Conservation (phyloP, 768 basidiomycete genomes). For the Tylopilus plumbeoviolaceoides region DNA sequence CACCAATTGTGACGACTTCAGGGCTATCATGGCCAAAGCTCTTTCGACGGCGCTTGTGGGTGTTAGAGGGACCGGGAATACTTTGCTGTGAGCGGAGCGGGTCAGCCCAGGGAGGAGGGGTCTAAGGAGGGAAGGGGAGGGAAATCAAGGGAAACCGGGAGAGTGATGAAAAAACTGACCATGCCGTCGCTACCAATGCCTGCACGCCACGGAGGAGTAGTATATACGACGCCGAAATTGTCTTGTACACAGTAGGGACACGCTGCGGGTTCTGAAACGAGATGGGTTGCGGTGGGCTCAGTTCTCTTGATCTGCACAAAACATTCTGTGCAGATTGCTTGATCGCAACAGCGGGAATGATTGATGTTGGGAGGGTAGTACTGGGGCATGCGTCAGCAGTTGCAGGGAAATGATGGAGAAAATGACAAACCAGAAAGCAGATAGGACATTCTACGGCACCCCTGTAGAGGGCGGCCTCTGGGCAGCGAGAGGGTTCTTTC, state of each 20-base stretch:
- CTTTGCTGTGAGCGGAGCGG: conserved; percentile 45
- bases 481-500: conserved; percentile 61
- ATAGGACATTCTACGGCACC: conserved; percentile 95
- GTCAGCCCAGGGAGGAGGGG: conserved; percentile 50
- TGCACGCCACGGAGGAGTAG: conserved; percentile 72
- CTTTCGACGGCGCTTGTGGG: conserved; percentile 77
- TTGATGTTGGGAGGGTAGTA: conserved; percentile 98
- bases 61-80: conserved; percentile 35
- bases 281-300: conserved; percentile 91
- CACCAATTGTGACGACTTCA: conserved; percentile 90
- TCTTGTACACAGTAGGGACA: conserved; percentile 98
- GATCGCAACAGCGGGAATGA: conserved; percentile 96
- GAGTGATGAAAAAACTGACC: conserved; percentile 38
- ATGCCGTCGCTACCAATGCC: conserved; percentile 74
- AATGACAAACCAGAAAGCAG: conserved; percentile 82
- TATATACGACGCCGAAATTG: conserved; percentile 93
- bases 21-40: conserved; percentile 82
- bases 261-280: conserved; percentile 93
- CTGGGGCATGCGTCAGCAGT: conserved; percentile 42
- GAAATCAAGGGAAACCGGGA: background rate
- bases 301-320: conserved; percentile 98
- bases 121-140: conserved; percentile 21
- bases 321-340: conserved; percentile 98
- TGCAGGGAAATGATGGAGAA: conserved; percentile 13
- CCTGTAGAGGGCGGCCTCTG: conserved; percentile 79